A percentile compares a stretch with the other conserved stretches of the same genome.
Evolutionary conservation across 1,139 yeast genomes (phyloP).

Genomic region (Zygoascus meyerae): DNA sequence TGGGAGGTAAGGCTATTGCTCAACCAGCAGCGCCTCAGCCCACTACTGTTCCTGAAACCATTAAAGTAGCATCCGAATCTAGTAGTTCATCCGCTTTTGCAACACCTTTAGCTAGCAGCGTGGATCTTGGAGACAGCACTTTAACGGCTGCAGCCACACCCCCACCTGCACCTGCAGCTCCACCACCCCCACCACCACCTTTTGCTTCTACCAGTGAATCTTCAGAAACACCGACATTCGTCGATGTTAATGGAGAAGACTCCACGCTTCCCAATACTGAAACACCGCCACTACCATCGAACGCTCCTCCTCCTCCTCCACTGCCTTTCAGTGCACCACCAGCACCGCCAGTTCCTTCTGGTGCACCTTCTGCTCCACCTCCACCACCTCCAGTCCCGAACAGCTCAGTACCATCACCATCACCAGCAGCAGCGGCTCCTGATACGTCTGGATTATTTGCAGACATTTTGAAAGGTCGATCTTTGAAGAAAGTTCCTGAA

Average conservation of each 20-base stretch:
- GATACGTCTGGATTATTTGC: conserved; percentile 47
- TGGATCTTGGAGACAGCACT: conserved; percentile 15
- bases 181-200: conserved; percentile 22
- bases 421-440: conserved; percentile 31
- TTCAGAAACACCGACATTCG: background rate
- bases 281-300: conserved; percentile 27
- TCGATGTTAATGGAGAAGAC: no score
- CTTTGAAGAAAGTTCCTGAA: conserved; percentile 46
- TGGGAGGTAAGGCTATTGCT: conserved; percentile 39
- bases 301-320: conserved; percentile 25
- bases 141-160: conserved; percentile 18
- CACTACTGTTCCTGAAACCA: background rate
- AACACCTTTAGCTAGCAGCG: conserved; percentile 14
- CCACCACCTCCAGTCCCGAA: conserved; percentile 25
- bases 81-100: conserved; percentile 12
- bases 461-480: conserved; percentile 50
- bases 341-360: conserved; percentile 22
- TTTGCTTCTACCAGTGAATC: no score
- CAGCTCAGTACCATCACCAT: conserved; percentile 23
- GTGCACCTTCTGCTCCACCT: conserved; percentile 16
- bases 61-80: background rate
- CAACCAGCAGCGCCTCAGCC: conserved; percentile 8
- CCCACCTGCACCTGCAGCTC: conserved; percentile 18
- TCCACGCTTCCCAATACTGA: conserved; percentile 19
- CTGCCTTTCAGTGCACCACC: conserved; percentile 20